phyloP scores from a whole-genome alignment of 169 alveolate genomes.

The Plasmodium blacklocki region DNA sequence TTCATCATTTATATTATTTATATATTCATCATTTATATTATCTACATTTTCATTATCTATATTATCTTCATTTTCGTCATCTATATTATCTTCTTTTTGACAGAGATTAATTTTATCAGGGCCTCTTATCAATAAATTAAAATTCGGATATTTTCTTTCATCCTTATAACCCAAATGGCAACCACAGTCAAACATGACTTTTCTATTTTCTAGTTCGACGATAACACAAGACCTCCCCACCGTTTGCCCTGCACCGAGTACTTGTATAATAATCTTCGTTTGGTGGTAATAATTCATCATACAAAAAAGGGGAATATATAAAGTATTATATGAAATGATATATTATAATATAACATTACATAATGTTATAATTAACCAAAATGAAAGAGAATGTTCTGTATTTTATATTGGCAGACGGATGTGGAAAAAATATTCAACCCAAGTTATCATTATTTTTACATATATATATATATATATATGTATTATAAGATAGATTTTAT shows the following conservation, averaged over 20 bases:
- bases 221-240: slow-evolving; percentile 98
- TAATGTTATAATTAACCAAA: no score
- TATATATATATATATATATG: no score
- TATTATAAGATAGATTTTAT: no score
- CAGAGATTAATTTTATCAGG: not conserved
- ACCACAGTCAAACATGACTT: slow-evolving; percentile 98
- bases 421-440: no score
- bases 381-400: no score
- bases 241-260: slow-evolving; percentile 99
- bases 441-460: no score
- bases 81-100: slow-evolving; percentile 1
- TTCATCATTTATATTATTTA: not conserved
- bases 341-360: no score
- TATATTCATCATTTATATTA: no score
- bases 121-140: slow-evolving; percentile 82
- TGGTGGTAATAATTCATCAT: slow-evolving; percentile 27
- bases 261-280: slow-evolving; percentile 80
- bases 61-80: not conserved
- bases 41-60: not conserved
- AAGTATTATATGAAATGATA: no score
- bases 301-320: not conserved
- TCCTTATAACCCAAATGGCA: slow-evolving; percentile 96
- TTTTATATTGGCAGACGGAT: no score
- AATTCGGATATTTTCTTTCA: slow-evolving; percentile 96
- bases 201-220: slow-evolving; percentile 93